Evolutionary conservation across 805 yeast genomes (phyloP), one percentile per base, ranked within the genome.

Genomic region (Candida ulmi): DNA sequence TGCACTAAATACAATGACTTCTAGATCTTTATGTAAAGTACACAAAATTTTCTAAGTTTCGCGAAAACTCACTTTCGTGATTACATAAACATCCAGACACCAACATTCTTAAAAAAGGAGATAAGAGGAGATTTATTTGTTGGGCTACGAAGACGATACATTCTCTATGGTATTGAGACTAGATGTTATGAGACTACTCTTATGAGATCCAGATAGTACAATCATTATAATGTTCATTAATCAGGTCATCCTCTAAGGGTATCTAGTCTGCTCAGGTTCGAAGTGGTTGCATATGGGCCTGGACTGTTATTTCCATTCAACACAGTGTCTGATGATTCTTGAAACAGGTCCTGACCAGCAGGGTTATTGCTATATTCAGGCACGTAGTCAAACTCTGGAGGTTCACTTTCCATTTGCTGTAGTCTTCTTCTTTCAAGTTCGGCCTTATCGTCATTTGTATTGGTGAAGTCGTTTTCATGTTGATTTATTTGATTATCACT

Each of bases 401-500:
- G 75, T 16, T 62, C 70, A 37, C 70, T 66, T 40, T 69, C 72
- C 39, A 66, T 31, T n/a, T 47, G 54, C 39, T 59, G 51, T 29
- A 71, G 45, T 40, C 71, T 55, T 37, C 44, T 37, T 38, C 61
- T 58, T 45, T 69, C 74, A 25, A 62, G 36, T 41, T 71, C 76
- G 13, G 54, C 58, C 47, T 71, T 70, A 48, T 69, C 73, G n/a
- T 30, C 30, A 13, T 11, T 42, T 23, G 27, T 7, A 19, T 17
- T 17, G 19, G 35, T 11, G 5, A 27, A 11, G 35, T 11, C 35
- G 16, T 16, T 17, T 30, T 18, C 15, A 9, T 17, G 24, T 5
- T 17, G 21, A 17, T 17, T 6, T 11, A 11, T 21, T 17, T 30
- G 33, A 23, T 21, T 23, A 27, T 27, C 29, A 33, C 21, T 31